Conservation (phyloP, 805 yeast genomes). For the Zygosaccharomyces rouxii region DNA sequence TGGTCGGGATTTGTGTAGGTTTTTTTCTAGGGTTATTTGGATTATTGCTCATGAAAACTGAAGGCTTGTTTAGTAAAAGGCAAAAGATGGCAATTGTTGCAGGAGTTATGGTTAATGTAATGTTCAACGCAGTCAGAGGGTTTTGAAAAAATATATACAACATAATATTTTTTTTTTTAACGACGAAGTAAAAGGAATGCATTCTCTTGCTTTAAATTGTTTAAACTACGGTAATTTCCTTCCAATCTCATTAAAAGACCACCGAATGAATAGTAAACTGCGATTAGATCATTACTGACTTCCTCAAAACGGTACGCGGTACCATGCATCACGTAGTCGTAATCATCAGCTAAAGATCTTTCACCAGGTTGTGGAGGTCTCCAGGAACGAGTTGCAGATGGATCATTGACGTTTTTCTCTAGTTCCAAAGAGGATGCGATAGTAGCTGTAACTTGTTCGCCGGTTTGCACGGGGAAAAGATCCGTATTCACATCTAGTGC, state of each 20-base stretch:
- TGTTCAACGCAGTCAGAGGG: constrained; percentile 55
- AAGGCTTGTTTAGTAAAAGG: constrained; percentile 56
- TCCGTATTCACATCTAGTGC: constrained; percentile 89
- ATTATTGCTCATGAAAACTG: constrained; percentile 56
- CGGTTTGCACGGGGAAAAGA: constrained; percentile 74
- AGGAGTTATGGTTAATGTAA: constrained; percentile 65
- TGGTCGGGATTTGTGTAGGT: constrained; percentile 70
- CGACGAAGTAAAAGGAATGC: constrained; percentile 83
- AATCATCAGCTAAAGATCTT: constrained; percentile 87
- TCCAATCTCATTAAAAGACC: constrained; percentile 91
- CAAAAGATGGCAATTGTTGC: constrained; percentile 65
- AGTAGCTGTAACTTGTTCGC: constrained; percentile 79
- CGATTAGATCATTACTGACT: constrained; percentile 57
- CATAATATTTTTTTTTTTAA: constrained; percentile 16
- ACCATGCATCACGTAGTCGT: constrained; percentile 97
- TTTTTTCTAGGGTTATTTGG: constrained; percentile 71
- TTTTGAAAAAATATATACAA: constrained; percentile 7
- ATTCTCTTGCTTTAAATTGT: constrained; percentile 88
- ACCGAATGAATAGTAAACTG: constrained; percentile 93
- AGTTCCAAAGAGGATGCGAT: constrained; percentile 68
- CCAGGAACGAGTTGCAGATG: constrained; percentile 36
- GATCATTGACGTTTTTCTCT: constrained; percentile 41
- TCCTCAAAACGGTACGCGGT: constrained; percentile 96
- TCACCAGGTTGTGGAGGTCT: constrained; percentile 73
- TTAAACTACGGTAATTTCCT: constrained; percentile 88